Conservation (phyloP, 306 rosid genomes). For the Rosa persica region DNA sequence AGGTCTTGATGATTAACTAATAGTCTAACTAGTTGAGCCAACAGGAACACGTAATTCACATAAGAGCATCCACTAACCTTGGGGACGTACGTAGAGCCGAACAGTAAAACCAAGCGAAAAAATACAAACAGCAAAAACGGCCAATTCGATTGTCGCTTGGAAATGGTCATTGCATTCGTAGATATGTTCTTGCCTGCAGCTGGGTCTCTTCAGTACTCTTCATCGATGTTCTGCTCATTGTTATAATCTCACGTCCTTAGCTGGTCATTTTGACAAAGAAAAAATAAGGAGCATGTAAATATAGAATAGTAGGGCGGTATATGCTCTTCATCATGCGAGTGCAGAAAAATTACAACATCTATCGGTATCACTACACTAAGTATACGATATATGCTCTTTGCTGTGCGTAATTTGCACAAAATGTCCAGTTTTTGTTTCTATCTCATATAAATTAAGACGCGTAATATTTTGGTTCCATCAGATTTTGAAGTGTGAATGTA, state of each 20-base stretch:
- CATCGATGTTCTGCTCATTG: background rate
- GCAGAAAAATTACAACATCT: too few relatives aligned
- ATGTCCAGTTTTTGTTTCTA: too few relatives aligned
- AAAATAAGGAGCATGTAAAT: background rate
- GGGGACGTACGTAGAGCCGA: background rate
- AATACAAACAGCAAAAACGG: background rate
- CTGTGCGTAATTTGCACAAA: too few relatives aligned
- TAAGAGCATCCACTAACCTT: background rate
- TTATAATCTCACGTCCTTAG: background rate
- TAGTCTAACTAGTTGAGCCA: background rate
- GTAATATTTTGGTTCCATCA: too few relatives aligned
- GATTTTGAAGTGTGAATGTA: too few relatives aligned
- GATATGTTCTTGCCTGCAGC: background rate
- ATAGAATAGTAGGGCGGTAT: background rate
- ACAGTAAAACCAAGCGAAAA: background rate
- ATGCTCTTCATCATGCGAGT: too few relatives aligned
- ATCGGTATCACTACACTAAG: too few relatives aligned
- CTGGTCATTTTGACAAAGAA: background rate
- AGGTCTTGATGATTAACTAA: background rate
- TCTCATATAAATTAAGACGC: too few relatives aligned
- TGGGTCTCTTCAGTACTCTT: background rate
- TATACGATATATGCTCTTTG: too few relatives aligned
- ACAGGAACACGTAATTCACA: background rate
- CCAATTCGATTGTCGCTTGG: background rate
- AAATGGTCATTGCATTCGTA: constrained; percentile 8